Evolutionary conservation across 768 basidiomycete species (phyloP), one percentile per base, ranked within the genome.

Genomic region (Russula earlei): DNA sequence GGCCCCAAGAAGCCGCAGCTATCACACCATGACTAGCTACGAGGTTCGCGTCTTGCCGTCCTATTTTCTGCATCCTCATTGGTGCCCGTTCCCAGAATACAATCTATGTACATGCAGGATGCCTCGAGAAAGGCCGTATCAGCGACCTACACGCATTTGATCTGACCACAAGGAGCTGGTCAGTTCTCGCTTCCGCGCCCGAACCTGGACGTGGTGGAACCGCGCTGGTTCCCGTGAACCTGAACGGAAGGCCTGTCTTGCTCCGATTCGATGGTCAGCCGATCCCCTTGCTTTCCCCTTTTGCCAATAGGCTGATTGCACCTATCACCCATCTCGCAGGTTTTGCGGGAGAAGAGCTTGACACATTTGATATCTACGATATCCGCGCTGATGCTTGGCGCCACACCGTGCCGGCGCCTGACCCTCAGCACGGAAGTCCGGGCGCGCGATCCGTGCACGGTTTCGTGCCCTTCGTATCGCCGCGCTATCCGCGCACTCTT

Each of bases 201-300:
- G 70, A 61, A 4, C 71, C 71, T 2, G 67, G 67, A 1, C 68
- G 74, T 17, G 72, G 73, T 6, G 75, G 76, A 2, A 76, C 75
- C 0, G 68, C 67, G n/a, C 67, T 75, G 49, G 64, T 66, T 6
- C 55, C 70, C 24, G 55, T 65, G 12, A 53, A 64, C 22, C 25
- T 63, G 8, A n/a, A 41, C 0, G 49, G 57, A 5, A 61, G 60
- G 9, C 54, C 62, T 17, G 66, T 70, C 10, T 65, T 75, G 29
- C 46, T 75, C 27, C 69, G 75, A 5, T 76, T 71, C 56, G 75
- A 71, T 19, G 69, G 70, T 69, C 42, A 22, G 56, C 12, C 7
- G 53, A 15, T 11, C n/a, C n/a, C n/a, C n/a, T n/a, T n/a, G n/a
- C 33, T 25, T n/a, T 12, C 33, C 33, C 20, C 3, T 15, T 36